Conservation (phyloP, 306 rosid genomes). For the Betula pendula region DNA sequence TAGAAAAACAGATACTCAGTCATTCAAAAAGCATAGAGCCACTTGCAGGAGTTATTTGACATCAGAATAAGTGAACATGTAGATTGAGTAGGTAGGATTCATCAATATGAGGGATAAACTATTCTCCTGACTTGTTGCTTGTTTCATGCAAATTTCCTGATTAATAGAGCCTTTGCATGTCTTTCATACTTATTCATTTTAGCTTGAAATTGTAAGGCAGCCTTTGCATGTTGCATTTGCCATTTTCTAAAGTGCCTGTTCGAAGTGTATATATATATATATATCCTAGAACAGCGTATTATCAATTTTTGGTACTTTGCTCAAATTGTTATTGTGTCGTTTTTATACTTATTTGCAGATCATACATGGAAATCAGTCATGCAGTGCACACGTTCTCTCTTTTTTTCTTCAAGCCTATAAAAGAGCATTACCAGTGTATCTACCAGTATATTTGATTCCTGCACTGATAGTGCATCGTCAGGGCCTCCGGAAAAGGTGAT, state of each 20-base stretch:
- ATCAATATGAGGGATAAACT: background rate
- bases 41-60: background rate
- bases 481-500: conserved; percentile 79
- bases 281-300: background rate
- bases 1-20: background rate
- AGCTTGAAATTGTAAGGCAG: no score
- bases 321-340: background rate
- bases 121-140: background rate
- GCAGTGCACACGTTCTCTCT: conserved; percentile 64
- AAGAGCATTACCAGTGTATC: conserved; percentile 93
- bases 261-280: background rate
- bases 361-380: conserved; percentile 84
- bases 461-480: conserved; percentile 92
- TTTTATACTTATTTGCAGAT: conserved; percentile 57
- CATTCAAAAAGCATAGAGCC: background rate
- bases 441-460: conserved; percentile 91
- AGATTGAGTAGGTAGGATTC: background rate
- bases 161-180: background rate
- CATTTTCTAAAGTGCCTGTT: background rate
- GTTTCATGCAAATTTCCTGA: background rate
- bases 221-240: background rate
- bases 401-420: conserved; percentile 83
- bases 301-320: background rate
- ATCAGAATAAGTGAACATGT: background rate
- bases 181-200: background rate